Base-by-base conservation (phyloP, 1,284 basidiomycete genomes). In the Coriolopsis trogii region DNA sequence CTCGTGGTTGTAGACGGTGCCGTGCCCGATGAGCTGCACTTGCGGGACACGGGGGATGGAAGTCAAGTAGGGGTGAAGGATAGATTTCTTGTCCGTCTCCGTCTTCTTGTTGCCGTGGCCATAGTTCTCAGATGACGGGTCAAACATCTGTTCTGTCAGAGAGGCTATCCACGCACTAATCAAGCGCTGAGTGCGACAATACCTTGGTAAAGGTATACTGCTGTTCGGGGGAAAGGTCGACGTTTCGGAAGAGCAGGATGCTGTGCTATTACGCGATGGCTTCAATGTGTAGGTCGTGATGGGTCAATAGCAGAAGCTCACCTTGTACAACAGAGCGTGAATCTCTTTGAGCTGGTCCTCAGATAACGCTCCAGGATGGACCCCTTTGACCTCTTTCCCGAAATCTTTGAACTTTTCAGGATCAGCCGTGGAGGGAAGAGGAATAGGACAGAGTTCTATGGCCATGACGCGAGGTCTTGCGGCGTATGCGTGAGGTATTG, bases 101-200 rank as follows among this genome's bases (percentile, higher is more conserved):
- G 87, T 91, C 75, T 90, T 90, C 75, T 91, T 89, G 70, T 91
- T 91, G 3, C 89, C 89, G 62, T 93, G 90, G 0, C 91, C 91
- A 62, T 93, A 92, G 62, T 70, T 84, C 66, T 87, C 81, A 12
- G 84, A 82, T 3, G 77, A 56, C 1, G 87, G 87, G 66, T 93
- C 91, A 65, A 94, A 89, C 1, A 82, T 79, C 85, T 87, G 45
- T 26, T 8, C 25, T 16, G 34, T 16, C 34, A 26, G 29, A 41
- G 7, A n/a, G 4, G 16, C 15, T n/a, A n/a, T 6, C 1, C 10
- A 23, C 20, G 39, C 29, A 41, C 24, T 26, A 15, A 26, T 26
- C n/a, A 3, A 3, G 2, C 23, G 12, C n/a, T n/a, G n/a, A n/a
- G n/a, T n/a, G n/a, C n/a, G n/a, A n/a, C 20, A 10, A 28, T 55